phyloP scores from a whole-genome alignment of 2,329 filamentous ascomycete genomes.

The Fusarium coffeatum region DNA sequence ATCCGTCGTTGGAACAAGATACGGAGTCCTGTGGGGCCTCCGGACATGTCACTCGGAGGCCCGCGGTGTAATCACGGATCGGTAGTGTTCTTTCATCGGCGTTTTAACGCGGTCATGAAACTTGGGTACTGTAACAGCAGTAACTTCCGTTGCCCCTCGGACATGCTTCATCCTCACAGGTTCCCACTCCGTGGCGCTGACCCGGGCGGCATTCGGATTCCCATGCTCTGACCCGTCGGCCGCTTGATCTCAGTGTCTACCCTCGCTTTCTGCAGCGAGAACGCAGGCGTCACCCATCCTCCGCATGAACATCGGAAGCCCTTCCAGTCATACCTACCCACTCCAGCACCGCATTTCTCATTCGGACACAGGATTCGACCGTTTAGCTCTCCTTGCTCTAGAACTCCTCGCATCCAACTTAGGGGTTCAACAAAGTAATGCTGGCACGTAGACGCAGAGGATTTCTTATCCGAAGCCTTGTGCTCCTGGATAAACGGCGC shows the following conservation, averaged over 20 bases:
- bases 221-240: constrained; percentile 50
- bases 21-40: constrained; percentile 4
- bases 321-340: constrained; percentile 96
- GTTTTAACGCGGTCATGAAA: neutral
- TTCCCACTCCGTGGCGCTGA: constrained; percentile 50
- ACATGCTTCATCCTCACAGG: constrained; percentile 40
- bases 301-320: constrained; percentile 93
- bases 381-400: constrained; percentile 84
- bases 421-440: constrained; percentile 93
- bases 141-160: neutral
- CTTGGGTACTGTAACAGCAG: neutral
- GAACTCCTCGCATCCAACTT: constrained; percentile 90
- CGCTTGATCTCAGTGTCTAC: constrained; percentile 68
- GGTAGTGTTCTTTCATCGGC: neutral
- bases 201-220: constrained; percentile 68
- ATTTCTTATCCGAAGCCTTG: constrained; percentile 47
- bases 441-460: constrained; percentile 65
- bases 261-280: constrained; percentile 83
- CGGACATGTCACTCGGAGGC: constrained; percentile 16
- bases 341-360: constrained; percentile 78
- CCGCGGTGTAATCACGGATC: constrained; percentile 23
- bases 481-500: constrained; percentile 75
- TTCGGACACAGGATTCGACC: constrained; percentile 88
- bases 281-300: constrained; percentile 90
- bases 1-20: neutral